Conservation (phyloP, 371 early-diverging fungal genomes). For the Syncephalastrum sp. region DNA sequence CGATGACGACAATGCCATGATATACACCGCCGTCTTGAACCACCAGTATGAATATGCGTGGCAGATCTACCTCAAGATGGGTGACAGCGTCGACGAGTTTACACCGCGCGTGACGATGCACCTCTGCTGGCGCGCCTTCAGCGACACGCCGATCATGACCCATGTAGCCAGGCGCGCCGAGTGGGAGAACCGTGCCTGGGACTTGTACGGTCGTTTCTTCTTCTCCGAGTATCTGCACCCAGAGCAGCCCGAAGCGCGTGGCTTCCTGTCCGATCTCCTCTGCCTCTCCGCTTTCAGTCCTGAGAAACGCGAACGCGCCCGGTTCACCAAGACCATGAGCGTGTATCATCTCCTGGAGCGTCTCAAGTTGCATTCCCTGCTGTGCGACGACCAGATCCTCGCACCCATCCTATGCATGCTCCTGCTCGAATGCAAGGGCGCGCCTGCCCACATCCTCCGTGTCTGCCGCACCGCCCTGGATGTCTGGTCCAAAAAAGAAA, state of each 20-base stretch:
- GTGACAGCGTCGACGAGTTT: constrained; percentile 24
- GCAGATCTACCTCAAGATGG: constrained; percentile 34
- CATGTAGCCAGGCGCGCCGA: constrained; percentile 25
- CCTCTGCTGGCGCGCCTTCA: constrained; percentile 35
- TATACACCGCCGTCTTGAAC: constrained; percentile 23
- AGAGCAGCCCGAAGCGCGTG: constrained; percentile 31
- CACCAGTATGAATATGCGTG: constrained; percentile 41
- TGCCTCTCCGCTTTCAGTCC: constrained; percentile 28
- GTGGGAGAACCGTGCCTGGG: constrained; percentile 42
- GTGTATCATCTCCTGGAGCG: constrained; percentile 26
- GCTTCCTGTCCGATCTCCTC: constrained; percentile 34
- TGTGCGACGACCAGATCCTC: constrained; percentile 33
- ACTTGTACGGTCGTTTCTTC: constrained; percentile 39
- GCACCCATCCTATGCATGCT: constrained; percentile 33
- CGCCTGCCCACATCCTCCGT: constrained; percentile 14
- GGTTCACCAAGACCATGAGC: constrained; percentile 32
- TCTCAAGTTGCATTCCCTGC: constrained; percentile 19
- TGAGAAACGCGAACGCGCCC: constrained; percentile 20
- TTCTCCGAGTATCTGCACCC: constrained; percentile 36
- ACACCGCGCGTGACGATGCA: constrained; percentile 39
- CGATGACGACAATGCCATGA: constrained; percentile 40
- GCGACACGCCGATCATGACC: constrained; percentile 19
- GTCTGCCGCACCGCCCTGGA: constrained; percentile 29
- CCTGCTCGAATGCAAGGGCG: constrained; percentile 28
- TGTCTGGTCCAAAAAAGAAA: constrained; percentile 25